Evolutionary conservation across 2,329 filamentous ascomycete genomes (phyloP).

Genomic region (Penicillium polonicum): DNA sequence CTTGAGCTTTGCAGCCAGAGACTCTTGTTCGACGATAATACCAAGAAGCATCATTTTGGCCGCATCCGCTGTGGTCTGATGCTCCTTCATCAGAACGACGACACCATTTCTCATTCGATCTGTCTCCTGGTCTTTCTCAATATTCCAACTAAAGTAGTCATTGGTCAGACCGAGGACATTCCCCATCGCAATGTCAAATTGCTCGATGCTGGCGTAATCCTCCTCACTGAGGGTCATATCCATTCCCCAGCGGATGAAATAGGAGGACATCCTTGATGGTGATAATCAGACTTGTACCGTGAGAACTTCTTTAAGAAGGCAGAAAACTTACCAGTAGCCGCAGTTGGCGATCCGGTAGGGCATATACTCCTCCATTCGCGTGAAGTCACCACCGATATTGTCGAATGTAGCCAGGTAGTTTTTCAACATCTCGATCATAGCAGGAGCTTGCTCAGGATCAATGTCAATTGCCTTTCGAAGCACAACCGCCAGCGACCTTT

Average conservation of each 20-base stretch:
- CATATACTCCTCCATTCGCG: neutral
- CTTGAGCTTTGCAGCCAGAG: slow-evolving; percentile 7
- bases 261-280: neutral
- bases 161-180: slow-evolving; percentile 13
- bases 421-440: neutral
- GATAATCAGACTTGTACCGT: neutral
- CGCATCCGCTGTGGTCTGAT: neutral
- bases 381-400: neutral
- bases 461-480: neutral
- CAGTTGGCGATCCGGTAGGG: neutral
- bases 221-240: neutral
- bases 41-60: slow-evolving; percentile 10
- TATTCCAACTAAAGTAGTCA: slow-evolving; percentile 14
- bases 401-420: neutral
- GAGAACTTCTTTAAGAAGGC: too few relatives aligned
- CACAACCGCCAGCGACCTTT: neutral
- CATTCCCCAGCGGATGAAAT: neutral
- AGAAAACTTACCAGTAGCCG: neutral
- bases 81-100: slow-evolving; percentile 8
- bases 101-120: slow-evolving; percentile 13
- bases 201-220: slow-evolving; percentile 8
- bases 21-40: slow-evolving; percentile 12
- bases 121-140: slow-evolving; percentile 11
- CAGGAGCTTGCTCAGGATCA: neutral
- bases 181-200: slow-evolving; percentile 13